These are phyloP conservation scores for Penicillium arizonense DNA, from an alignment of 495 filamentous ascomycete species.

Conservation along the genomic window DNA sequence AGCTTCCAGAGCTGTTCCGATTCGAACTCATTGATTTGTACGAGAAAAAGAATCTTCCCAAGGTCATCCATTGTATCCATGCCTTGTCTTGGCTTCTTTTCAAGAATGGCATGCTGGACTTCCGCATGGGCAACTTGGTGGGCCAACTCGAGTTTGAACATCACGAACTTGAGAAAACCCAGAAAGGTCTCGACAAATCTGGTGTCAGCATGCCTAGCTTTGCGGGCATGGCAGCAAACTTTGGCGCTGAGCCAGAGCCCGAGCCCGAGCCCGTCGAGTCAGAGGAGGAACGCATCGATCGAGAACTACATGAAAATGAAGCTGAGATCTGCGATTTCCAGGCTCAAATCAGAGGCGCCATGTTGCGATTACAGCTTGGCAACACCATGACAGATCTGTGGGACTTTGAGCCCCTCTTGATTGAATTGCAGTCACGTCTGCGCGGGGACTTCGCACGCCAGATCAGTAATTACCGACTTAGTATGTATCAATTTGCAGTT, in stretches of 20 bases:
- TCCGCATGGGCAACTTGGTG: slow-evolving; percentile 97
- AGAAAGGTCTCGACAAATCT: slow-evolving; percentile 93
- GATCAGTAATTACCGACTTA: slow-evolving; percentile 71
- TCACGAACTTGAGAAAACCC: slow-evolving; percentile 93
- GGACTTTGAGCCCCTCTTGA: slow-evolving; percentile 75
- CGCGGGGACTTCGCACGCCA: slow-evolving; percentile 78
- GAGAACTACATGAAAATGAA: slow-evolving; percentile 79
- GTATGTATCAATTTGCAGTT: slow-evolving; percentile 74
- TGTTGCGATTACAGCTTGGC: slow-evolving; percentile 74
- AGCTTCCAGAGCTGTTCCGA: slow-evolving; percentile 94
- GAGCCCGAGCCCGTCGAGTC: slow-evolving; percentile 74
- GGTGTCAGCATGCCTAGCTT: slow-evolving; percentile 97
- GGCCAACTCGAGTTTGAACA: slow-evolving; percentile 97
- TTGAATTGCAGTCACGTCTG: slow-evolving; percentile 80
- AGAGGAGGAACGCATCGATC: slow-evolving; percentile 84
- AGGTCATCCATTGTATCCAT: slow-evolving; percentile 98
- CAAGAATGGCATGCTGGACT: slow-evolving; percentile 89
- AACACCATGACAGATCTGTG: slow-evolving; percentile 86
- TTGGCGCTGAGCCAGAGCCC: slow-evolving; percentile 76
- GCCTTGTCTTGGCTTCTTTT: slow-evolving; percentile 94
- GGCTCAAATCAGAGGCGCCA: slow-evolving; percentile 78
- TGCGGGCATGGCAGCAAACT: slow-evolving; percentile 91
- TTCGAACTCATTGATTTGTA: slow-evolving; percentile 98
- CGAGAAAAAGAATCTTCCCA: slow-evolving; percentile 99
- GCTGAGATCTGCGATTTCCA: slow-evolving; percentile 74